Evolutionary conservation across 257 asterid species (phyloP), one percentile per base, ranked within the genome.

Genomic region (Echium plantagineum): DNA sequence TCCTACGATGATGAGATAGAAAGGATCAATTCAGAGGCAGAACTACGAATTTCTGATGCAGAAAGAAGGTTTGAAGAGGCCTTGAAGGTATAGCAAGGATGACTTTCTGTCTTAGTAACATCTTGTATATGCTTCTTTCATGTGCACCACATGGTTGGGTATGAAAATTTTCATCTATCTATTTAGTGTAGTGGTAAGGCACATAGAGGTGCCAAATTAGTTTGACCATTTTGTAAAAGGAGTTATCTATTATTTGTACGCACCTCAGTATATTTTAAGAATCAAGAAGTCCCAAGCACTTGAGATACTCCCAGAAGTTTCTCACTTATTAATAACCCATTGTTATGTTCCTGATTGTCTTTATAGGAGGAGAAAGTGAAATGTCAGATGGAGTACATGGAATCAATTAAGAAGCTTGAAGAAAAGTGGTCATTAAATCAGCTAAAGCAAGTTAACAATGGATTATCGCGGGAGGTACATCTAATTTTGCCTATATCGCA

Each of bases 351-450:
- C 28, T 18, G 56, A 24, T 58, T 68, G 62, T 63, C 60, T 51
- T 53, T 63, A 72, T 69, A 94, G 99, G 96, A 85, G 83, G 99
- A 86, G 78, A 94, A 86, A 75, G 83, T 83, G 55, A 89, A 86
- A 79, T 94, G 97, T 61, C 99, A 89, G 80, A 78, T 94, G 97
- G 97, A 94, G 70, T 94, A 89, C 76, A 83, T 89, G 95, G 85
- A 89, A 72, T 89, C 99, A 56, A 94, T 94, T 69, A 86, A 94
- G 82, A 77, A 83, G 81, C 94, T 94, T 65, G 99, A 94, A 83
- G 97, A 89, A 77, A 93, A 89, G 74, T 91, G 94, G 95, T 65
- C 79, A 61, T 65, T 63, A 74, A 89, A 85, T 80, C 99, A 89
- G 54, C 88, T 80, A 69, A 89, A 86, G 66, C 86, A 65, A 71